Evolutionary conservation across 257 asterid genomes (phyloP).

Genomic region (Solanum chmielewskii): DNA sequence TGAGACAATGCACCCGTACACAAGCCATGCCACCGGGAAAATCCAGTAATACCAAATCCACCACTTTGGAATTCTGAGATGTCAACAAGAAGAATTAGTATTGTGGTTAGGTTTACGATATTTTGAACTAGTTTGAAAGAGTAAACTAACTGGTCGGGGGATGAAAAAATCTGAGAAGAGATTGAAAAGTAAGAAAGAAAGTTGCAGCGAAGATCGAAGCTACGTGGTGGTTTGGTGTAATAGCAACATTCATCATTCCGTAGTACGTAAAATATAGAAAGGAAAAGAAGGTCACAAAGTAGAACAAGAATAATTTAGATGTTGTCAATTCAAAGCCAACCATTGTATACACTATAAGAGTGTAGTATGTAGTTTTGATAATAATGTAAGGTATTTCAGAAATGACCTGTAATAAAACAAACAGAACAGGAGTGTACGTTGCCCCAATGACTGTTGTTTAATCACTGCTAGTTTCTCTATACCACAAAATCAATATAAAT

Average conservation of each 20-base stretch:
- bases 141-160: slow-evolving; percentile 58
- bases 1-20: slow-evolving; percentile 57
- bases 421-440: too few species aligned
- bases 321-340: slow-evolving; percentile 72
- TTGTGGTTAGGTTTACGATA: background rate
- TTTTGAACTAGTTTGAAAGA: background rate
- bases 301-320: slow-evolving; percentile 76
- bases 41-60: slow-evolving; percentile 91
- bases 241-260: slow-evolving; percentile 80
- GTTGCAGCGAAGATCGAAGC: slow-evolving; percentile 76
- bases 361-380: background rate
- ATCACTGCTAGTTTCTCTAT: too few species aligned
- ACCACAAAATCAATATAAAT: too few species aligned
- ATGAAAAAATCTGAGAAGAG: slow-evolving; percentile 76
- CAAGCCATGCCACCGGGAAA: slow-evolving; percentile 84
- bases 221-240: slow-evolving; percentile 77
- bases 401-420: too few species aligned
- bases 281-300: slow-evolving; percentile 58
- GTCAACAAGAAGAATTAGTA: background rate
- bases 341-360: slow-evolving; percentile 61
- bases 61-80: slow-evolving; percentile 62
- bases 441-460: too few species aligned
- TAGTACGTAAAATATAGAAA: slow-evolving; percentile 82
- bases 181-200: slow-evolving; percentile 64
- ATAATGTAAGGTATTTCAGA: too few species aligned